Evolutionary conservation across 352 stramenopile species (phyloP).

Genomic region (Hyaloperonospora brassicae): DNA sequence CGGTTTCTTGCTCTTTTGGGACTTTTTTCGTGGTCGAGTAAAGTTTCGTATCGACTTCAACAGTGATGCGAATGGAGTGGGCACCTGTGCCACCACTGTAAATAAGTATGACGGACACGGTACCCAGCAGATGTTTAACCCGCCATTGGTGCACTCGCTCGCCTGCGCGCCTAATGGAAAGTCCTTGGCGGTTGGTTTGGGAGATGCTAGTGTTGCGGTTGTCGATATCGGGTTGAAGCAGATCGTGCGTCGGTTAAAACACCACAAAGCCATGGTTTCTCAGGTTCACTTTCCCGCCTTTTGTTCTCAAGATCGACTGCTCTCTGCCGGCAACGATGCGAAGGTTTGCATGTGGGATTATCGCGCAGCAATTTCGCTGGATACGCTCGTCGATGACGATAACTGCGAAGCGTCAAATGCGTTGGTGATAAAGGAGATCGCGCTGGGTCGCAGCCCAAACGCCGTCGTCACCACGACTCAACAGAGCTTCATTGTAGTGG

Average conservation of each 20-base stretch:
- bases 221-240: constrained; percentile 53
- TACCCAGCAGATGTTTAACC: constrained; percentile 66
- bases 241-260: constrained; percentile 42
- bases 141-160: constrained; percentile 59
- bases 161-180: constrained; percentile 57
- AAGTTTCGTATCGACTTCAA: constrained; percentile 70
- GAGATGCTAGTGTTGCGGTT: constrained; percentile 54
- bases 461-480: constrained; percentile 45
- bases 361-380: constrained; percentile 22
- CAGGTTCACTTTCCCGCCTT: constrained; percentile 62
- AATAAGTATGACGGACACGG: constrained; percentile 1
- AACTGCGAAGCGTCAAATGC: constrained; percentile 14
- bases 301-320: constrained; percentile 36
- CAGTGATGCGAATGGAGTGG: constrained; percentile 32
- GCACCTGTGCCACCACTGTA: constrained; percentile 2
- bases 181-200: constrained; percentile 54
- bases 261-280: constrained; percentile 45
- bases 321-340: constrained; percentile 59
- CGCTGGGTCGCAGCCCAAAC: constrained; percentile 39
- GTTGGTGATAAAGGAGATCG: constrained; percentile 44
- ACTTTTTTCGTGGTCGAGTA: constrained; percentile 58
- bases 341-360: constrained; percentile 69
- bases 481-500: constrained; percentile 45
- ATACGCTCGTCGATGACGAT: constrained; percentile 7
- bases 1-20: constrained; percentile 64